Conservation (phyloP, 768 basidiomycete genomes). For the Leucocoprinus sp. region DNA sequence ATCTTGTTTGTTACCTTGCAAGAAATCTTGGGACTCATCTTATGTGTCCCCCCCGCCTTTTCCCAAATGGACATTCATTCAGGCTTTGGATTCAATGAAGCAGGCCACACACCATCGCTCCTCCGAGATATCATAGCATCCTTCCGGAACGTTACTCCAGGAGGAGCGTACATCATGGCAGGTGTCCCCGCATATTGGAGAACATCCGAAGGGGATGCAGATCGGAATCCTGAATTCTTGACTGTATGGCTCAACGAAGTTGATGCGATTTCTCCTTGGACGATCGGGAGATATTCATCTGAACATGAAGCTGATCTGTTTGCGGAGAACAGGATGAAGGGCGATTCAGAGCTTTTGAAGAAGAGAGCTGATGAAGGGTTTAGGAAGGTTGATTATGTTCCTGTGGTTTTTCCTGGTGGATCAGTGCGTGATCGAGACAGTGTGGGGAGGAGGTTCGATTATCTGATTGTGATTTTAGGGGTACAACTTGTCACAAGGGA, state of each 20-base stretch:
- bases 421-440: slow-evolving; percentile 46
- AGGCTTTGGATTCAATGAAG: slow-evolving; percentile 64
- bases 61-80: neutral
- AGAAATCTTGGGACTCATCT: neutral
- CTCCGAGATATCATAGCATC: slow-evolving; percentile 47
- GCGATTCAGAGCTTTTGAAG: slow-evolving; percentile 54
- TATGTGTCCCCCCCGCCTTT: slow-evolving; percentile 1
- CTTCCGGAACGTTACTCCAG: slow-evolving; percentile 55
- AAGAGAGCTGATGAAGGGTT: slow-evolving; percentile 34
- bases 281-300: slow-evolving; percentile 59
- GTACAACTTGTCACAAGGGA: slow-evolving; percentile 60
- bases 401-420: slow-evolving; percentile 74
- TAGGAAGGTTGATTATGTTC: slow-evolving; percentile 71
- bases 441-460: slow-evolving; percentile 5
- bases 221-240: slow-evolving; percentile 56
- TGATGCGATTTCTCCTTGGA: slow-evolving; percentile 80
- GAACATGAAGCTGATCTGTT: slow-evolving; percentile 57
- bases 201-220: slow-evolving; percentile 59
- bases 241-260: slow-evolving; percentile 71
- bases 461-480: slow-evolving; percentile 33
- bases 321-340: slow-evolving; percentile 52
- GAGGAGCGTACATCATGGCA: slow-evolving; percentile 67
- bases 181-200: slow-evolving; percentile 74
- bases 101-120: slow-evolving; percentile 53
- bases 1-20: neutral